A percentile compares a stretch with the other conserved stretches of the same genome.
Conservation (phyloP, 371 early-diverging fungal species). For the Mucor ambiguus region DNA sequence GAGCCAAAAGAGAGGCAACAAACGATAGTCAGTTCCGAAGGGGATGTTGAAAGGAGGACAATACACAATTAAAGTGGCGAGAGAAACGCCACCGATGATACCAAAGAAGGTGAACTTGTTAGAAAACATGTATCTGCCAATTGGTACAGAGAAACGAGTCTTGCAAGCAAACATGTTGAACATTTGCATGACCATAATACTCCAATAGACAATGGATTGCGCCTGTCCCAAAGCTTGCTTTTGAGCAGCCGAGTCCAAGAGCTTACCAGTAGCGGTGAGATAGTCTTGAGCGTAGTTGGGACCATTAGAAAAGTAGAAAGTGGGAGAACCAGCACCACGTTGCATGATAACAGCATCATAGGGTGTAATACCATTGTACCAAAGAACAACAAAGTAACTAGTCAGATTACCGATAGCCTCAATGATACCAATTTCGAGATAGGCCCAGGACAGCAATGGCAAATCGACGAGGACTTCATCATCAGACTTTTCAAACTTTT, state of each 20-base stretch:
- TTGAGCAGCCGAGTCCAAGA: conserved; percentile 53
- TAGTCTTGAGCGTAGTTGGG: conserved; percentile 49
- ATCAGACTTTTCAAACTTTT: conserved; percentile 64
- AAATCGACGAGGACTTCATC: conserved; percentile 90
- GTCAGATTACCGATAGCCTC: conserved; percentile 73
- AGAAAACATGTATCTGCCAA: conserved; percentile 77
- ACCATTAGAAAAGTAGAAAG: conserved; percentile 48
- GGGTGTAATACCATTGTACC: conserved; percentile 55
- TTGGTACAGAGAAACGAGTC: conserved; percentile 62
- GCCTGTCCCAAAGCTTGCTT: conserved; percentile 62
- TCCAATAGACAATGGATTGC: conserved; percentile 80
- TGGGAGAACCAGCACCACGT: conserved; percentile 33
- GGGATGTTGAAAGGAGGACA: conserved; percentile 76
- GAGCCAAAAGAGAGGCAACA: conserved; percentile 76
- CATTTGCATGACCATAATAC: conserved; percentile 83
- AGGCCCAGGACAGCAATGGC: conserved; percentile 81
- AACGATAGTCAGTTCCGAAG: conserved; percentile 66
- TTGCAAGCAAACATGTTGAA: conserved; percentile 96
- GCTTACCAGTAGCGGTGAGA: conserved; percentile 37
- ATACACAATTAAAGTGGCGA: conserved; percentile 78
- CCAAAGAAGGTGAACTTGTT: conserved; percentile 75
- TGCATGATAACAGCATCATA: conserved; percentile 59
- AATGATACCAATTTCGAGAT: conserved; percentile 86
- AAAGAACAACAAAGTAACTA: conserved; percentile 77
- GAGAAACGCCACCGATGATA: conserved; percentile 59